Percentiles rank a stretch among this genome's conserved stretches.
These are phyloP conservation scores for Teunomyces cretensis DNA, from an alignment of 805 yeast genomes.

Conservation along the genomic window DNA sequence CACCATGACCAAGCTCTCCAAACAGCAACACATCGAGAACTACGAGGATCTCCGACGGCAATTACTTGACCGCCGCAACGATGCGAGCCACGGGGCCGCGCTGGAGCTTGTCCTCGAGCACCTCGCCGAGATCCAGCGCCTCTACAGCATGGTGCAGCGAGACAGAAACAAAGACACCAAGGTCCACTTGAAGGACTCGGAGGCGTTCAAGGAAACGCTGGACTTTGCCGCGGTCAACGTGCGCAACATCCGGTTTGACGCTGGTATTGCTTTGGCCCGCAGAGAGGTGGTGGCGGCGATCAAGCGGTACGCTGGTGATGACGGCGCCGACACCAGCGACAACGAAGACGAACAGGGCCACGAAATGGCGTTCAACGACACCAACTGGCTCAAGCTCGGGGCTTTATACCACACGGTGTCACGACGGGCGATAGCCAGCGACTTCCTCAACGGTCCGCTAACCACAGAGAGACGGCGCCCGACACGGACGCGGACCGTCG, in stretches of 20 bases:
- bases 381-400: conserved; percentile 64
- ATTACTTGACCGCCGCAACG: conserved; percentile 40
- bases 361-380: conserved; percentile 39
- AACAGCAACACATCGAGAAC: conserved; percentile 11
- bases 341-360: conserved; percentile 11
- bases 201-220: conserved; percentile 58
- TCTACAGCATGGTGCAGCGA: conserved; percentile 44
- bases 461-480: conserved; percentile 55
- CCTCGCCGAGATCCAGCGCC: conserved; percentile 44
- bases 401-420: conserved; percentile 48
- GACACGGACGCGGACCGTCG: conserved; percentile 33
- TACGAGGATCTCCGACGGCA: conserved; percentile 30
- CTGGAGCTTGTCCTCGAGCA: conserved; percentile 45
- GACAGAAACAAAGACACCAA: conserved; percentile 34
- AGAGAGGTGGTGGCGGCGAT: conserved; percentile 45
- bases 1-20: conserved; percentile 3
- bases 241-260: conserved; percentile 53
- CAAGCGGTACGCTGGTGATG: conserved; percentile 27
- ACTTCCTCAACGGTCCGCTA: conserved; percentile 72
- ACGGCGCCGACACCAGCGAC: conserved; percentile 14
- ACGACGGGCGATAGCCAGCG: conserved; percentile 47
- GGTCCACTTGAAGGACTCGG: conserved; percentile 54
- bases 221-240: conserved; percentile 65
- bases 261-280: conserved; percentile 49
- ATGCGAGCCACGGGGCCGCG: conserved; percentile 60